Evolutionary conservation across 495 filamentous ascomycete genomes (phyloP).

Genomic region (Thozetella sp.): DNA sequence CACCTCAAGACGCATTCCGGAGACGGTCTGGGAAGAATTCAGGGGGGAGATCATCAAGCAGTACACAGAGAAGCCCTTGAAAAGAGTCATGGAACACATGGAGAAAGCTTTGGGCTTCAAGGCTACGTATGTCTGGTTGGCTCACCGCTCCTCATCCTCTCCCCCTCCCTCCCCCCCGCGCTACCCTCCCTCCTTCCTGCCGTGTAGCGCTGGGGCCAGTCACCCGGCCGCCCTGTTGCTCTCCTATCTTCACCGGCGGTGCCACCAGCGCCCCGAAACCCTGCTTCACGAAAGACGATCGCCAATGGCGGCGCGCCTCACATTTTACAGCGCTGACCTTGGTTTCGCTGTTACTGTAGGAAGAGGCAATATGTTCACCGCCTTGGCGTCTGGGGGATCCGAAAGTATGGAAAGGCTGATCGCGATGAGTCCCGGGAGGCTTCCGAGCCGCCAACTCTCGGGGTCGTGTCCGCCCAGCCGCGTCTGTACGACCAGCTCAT

Average conservation of each 20-base stretch:
- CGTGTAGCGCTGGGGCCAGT: neutral
- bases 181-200: neutral
- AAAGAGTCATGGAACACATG: conserved; percentile 16
- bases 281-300: neutral
- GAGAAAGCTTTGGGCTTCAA: conserved; percentile 18
- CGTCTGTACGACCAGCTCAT: too few species aligned
- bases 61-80: conserved; percentile 14
- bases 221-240: neutral
- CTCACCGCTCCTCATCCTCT: too few species aligned
- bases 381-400: conserved; percentile 10
- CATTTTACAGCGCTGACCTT: neutral
- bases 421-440: too few species aligned
- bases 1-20: conserved; percentile 8
- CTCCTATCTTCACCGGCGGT: too few species aligned
- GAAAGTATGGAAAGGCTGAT: conserved; percentile 19
- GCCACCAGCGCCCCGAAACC: neutral
- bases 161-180: too few species aligned
- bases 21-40: conserved; percentile 5
- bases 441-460: too few species aligned
- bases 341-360: conserved; percentile 8
- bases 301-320: neutral
- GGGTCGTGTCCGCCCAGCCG: too few species aligned
- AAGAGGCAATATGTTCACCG: conserved; percentile 20
- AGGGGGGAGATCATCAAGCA: conserved; percentile 11
- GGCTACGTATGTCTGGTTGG: conserved; percentile 22